phyloP scores from a whole-genome alignment of 2,329 filamentous ascomycete species.

The Aspergillus sp. region DNA sequence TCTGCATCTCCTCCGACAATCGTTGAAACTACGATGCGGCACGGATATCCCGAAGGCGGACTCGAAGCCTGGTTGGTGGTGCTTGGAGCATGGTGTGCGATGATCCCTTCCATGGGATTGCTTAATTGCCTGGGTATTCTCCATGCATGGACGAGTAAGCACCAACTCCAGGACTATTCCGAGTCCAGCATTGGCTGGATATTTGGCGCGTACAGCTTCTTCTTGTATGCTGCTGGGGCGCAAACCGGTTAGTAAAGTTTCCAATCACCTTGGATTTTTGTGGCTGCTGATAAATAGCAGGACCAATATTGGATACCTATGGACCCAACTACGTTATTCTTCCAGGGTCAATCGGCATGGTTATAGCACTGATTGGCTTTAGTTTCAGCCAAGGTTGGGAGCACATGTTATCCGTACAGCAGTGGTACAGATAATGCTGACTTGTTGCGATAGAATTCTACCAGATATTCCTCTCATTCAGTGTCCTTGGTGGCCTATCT shows the following conservation, averaged over 20 bases:
- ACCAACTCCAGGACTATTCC: conserved; percentile 38
- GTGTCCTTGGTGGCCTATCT: conserved; percentile 36
- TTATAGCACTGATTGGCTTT: conserved; percentile 33
- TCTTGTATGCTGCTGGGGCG: conserved; percentile 36
- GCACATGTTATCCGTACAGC: too few relatives aligned
- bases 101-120: conserved; percentile 44
- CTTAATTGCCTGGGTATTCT: conserved; percentile 43
- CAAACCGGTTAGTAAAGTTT: conserved; percentile 19
- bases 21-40: too few relatives aligned
- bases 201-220: conserved; percentile 43
- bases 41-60: conserved; percentile 43
- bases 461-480: conserved; percentile 39
- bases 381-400: conserved; percentile 24
- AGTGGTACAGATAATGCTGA: too few relatives aligned
- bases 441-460: conserved; percentile 33
- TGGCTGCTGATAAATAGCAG: too few relatives aligned
- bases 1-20: too few relatives aligned
- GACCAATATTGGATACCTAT: too few relatives aligned
- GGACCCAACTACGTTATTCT: neutral
- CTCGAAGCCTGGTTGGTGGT: conserved; percentile 47
- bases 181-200: conserved; percentile 45
- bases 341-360: conserved; percentile 21
- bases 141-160: conserved; percentile 40
- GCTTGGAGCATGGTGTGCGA: conserved; percentile 40
- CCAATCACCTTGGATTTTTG: too few relatives aligned